Evolutionary conservation across 2,329 filamentous ascomycete genomes (phyloP), one percentile per base, ranked within the genome.

Genomic region (Cercospora sojina): DNA sequence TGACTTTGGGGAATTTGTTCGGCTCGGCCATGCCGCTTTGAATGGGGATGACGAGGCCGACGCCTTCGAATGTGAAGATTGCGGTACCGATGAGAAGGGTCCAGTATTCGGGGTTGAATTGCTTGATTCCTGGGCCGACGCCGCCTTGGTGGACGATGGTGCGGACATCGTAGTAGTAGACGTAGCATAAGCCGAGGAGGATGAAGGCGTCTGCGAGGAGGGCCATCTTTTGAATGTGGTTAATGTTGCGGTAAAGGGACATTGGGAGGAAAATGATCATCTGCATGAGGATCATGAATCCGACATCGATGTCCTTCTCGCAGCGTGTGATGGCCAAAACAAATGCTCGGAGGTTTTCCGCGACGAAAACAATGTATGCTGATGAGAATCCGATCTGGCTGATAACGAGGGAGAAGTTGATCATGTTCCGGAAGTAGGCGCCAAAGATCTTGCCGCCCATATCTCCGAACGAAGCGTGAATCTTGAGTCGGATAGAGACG

Each of bases 21-120:
- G 94, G 96, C 49, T 93, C 85, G 76, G 90, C 91, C 95, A 99
- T 99, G 23, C 93, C 96, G 75, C 96, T 93, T 79, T 99, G 96
- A 67, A 99, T 97, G 0, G 96, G 95, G 69, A 99, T 97, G 79
- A 99, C 96, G 58, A 99, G 87, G 12, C 95, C 96, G 68, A 99
- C 96, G 29, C 95, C 95, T 77, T 99, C 95, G 76, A 98, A 99
- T 0, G 95, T 98, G 81, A 99, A 99, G 77, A 99, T 98, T 29
- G 96, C 95, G 0, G 96, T 99, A 68, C 95, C 96, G 74, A 99
- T 99, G 78, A 99, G 98, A 4, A 99, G 85, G 0, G 95, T 97
- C 95, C 96, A 99, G 77, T 93, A 90, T 67, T 90, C 88, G 47
- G 90, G 80, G 82, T 99, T 99, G 85, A 99, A 98, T 75, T 90